Base-by-base conservation (phyloP, 345 rosid genomes). In the Eucalyptus marginata region DNA sequence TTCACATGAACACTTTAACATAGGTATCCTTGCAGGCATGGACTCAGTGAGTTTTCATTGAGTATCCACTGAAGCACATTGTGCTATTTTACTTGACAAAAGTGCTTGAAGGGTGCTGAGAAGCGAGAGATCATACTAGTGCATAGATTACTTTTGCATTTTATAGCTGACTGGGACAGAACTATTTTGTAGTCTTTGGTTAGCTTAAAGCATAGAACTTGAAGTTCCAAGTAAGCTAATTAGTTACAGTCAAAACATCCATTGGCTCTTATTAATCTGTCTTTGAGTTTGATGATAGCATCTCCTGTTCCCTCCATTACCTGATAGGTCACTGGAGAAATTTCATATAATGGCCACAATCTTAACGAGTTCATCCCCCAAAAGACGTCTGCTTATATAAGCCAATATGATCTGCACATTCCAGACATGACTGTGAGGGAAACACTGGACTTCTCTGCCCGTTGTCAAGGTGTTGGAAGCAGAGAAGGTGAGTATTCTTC, bases 291-390 rank as follows among this genome's bases (percentile, higher is more conserved):
- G 29, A 44, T 64, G 22, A 44, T n/a, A 15, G 68, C 56, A 33
- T 17, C 29, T 46, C 50, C 16, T 87, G 50, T 46, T 29, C 87
- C 86, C 90, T 89, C 87, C 33, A 31, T 87, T 62, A 86, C 88
- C 66, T 87, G 40, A 90, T 49, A 95, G 95, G 46, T 89, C 59
- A 88, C 87, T 8, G 96, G 96, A 89, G 87, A 88, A 79, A 44
- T 90, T 31, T 86, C 66, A 33, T 90, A 88, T 81, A 90, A 90
- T 15, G 90, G 90, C 16, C 79, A 56, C 86, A 54, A 86, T 46
- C 52, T 90, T 13, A 66, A 88, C 20, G 68, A 90, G 64, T 79
- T 90, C 51, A 64, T 90, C n/a, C 88, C 91, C 8, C 88, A 86
- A 58, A 90, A 88, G 50, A 88, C 91, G 0, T 49, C 88, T 68